Conservation (phyloP, 2,329 filamentous ascomycete genomes). For the Talaromyces sp. region DNA sequence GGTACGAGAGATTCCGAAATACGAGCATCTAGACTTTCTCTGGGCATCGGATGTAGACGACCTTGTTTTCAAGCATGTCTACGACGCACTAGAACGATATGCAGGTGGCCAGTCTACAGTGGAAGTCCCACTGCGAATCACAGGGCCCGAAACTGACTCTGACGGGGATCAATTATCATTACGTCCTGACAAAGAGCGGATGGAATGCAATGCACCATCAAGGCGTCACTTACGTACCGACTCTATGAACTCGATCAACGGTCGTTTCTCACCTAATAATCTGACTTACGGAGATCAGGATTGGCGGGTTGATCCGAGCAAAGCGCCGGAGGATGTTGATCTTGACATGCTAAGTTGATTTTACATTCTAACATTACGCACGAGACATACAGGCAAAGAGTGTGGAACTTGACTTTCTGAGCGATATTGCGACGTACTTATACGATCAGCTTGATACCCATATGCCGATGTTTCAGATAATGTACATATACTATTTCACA, state of each 20-base stretch:
- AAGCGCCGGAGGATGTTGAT: constrained; percentile 19
- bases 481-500: constrained; percentile 9
- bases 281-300: constrained; percentile 16
- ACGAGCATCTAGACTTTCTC: constrained; percentile 94
- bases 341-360: constrained; percentile 13
- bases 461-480: neutral
- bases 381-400: neutral
- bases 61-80: constrained; percentile 87
- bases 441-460: constrained; percentile 7
- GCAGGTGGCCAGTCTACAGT: constrained; percentile 23
- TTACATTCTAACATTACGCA: neutral
- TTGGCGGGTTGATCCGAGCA: constrained; percentile 19
- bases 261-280: constrained; percentile 2
- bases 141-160: neutral
- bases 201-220: neutral
- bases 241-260: neutral
- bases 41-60: constrained; percentile 85
- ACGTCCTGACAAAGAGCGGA: neutral
- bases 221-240: neutral
- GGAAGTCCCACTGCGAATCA: constrained; percentile 6
- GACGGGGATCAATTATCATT: neutral
- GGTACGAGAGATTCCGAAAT: constrained; percentile 83
- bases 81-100: constrained; percentile 77
- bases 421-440: neutral
- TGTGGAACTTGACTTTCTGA: neutral